Evolutionary conservation across 2,329 filamentous ascomycete species (phyloP).

Genomic region (Talaromyces piceae): DNA sequence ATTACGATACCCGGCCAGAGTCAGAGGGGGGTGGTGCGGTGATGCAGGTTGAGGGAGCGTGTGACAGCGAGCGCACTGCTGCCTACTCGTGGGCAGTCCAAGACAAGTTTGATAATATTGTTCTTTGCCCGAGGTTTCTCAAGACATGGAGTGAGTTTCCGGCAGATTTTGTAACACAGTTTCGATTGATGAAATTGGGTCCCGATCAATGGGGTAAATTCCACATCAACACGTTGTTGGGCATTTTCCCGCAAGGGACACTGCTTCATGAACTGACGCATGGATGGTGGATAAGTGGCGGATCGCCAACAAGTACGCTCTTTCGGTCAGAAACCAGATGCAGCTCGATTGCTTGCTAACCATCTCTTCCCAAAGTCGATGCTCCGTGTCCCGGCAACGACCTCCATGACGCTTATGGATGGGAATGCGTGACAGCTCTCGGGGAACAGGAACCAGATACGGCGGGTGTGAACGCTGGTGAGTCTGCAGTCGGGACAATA

Average conservation of each 20-base stretch:
- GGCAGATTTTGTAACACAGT: background rate
- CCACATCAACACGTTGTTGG: background rate
- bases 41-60: too few species aligned
- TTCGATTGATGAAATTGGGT: background rate
- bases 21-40: too few species aligned
- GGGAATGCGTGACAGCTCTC: background rate
- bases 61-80: too few species aligned
- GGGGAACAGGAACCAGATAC: background rate
- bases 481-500: too few species aligned
- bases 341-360: background rate
- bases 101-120: background rate
- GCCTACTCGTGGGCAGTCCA: background rate
- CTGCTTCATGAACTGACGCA: background rate
- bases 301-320: background rate
- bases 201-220: background rate
- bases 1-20: too few species aligned
- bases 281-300: background rate
- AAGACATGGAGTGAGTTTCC: too few species aligned
- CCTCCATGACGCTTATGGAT: background rate
- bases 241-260: background rate
- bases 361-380: background rate
- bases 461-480: background rate
- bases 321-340: too few species aligned
- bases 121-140: background rate
- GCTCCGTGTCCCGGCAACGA: background rate